phyloP scores from a whole-genome alignment of 345 rosid species.

The Eutrema japonicum region DNA sequence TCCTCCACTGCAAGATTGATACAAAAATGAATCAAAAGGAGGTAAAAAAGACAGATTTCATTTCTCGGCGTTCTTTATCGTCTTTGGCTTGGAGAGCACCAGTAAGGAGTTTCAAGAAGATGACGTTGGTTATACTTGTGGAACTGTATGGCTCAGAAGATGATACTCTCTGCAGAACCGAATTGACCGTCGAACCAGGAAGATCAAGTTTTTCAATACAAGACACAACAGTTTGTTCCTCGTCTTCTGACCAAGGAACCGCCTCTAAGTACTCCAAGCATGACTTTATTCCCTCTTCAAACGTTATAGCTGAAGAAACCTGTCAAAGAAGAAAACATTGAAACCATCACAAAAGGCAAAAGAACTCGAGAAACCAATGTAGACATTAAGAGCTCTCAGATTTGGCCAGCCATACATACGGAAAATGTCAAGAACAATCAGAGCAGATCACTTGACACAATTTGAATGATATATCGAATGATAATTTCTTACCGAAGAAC shows the following conservation, averaged over 20 bases:
- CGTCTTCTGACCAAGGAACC: slow-evolving; percentile 74
- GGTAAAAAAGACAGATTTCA: too few species aligned
- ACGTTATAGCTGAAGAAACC: slow-evolving; percentile 72
- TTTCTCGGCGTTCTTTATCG: too few species aligned
- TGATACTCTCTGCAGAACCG: slow-evolving; percentile 70
- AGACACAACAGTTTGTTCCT: slow-evolving; percentile 62
- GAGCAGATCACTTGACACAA: neutral
- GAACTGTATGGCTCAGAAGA: neutral
- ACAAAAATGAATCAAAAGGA: too few species aligned
- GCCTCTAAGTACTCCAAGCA: slow-evolving; percentile 82
- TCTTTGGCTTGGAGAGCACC: too few species aligned
- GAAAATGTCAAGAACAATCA: neutral
- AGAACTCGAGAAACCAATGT: neutral
- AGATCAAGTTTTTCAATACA: slow-evolving; percentile 62
- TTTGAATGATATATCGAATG: neutral
- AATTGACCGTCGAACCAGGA: slow-evolving; percentile 39
- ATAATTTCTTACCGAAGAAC: neutral
- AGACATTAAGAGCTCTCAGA: neutral
- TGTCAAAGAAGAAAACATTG: slow-evolving; percentile 2
- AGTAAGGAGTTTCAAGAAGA: too few species aligned
- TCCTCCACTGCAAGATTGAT: neutral
- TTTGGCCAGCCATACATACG: neutral
- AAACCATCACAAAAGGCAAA: neutral
- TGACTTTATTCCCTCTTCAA: slow-evolving; percentile 60
- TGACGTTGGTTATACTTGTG: too few species aligned